Conservation (phyloP, 129 eudicot species). For the Heracleum sosnowskyi region DNA sequence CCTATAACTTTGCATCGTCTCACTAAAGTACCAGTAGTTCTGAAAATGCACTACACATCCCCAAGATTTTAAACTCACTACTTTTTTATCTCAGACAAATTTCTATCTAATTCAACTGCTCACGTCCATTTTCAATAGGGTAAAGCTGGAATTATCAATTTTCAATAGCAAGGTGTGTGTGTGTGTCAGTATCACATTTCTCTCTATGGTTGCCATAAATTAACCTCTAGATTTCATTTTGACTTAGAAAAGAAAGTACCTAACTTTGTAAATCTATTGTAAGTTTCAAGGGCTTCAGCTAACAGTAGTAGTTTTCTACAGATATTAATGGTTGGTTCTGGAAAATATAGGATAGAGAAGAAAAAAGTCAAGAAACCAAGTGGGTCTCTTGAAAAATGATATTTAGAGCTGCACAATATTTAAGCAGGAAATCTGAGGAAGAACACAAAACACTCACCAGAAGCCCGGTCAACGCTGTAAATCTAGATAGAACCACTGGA, state of each 20-base stretch:
- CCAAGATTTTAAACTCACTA: not conserved
- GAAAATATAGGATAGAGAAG: not conserved
- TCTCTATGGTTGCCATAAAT: not conserved
- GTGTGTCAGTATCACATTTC: not conserved
- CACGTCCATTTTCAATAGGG: not conserved
- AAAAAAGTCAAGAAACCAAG: not conserved
- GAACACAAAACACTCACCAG: conserved; percentile 42
- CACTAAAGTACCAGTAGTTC: not conserved
- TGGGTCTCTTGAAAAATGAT: not conserved
- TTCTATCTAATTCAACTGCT: not conserved
- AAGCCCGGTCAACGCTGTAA: conserved; percentile 92
- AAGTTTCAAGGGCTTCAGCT: not conserved
- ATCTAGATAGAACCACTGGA: conserved; percentile 67
- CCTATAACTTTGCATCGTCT: not conserved
- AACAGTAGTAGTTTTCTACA: not conserved
- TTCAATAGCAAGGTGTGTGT: not conserved
- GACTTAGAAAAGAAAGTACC: not conserved
- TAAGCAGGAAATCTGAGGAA: not conserved
- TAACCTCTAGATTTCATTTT: not conserved
- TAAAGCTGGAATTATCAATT: not conserved
- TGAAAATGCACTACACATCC: not conserved
- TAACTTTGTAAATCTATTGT: not conserved
- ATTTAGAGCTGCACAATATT: not conserved
- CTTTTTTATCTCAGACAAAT: not conserved
- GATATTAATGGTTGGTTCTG: not conserved